These are phyloP conservation scores for Arthrobotrys musiformis DNA, from an alignment of 2,329 filamentous ascomycete species.

Conservation along the genomic window DNA sequence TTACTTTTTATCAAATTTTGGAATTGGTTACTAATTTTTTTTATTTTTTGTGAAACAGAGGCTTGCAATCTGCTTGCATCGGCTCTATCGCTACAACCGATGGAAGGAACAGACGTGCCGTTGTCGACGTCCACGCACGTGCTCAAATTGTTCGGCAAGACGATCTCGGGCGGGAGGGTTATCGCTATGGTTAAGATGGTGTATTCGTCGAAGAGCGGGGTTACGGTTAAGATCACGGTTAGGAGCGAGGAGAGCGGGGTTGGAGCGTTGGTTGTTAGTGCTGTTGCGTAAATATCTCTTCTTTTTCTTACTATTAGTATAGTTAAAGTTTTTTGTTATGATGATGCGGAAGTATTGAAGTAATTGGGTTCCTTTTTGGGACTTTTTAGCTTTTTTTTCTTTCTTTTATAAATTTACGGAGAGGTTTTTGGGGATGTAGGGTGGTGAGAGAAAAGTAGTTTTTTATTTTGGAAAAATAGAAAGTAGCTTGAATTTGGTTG, in stretches of 20 bases:
- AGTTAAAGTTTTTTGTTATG: too few relatives aligned
- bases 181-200: conserved; percentile 91
- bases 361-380: too few relatives aligned
- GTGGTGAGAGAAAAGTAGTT: too few relatives aligned
- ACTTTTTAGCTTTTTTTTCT: too few relatives aligned
- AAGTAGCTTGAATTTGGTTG: too few relatives aligned
- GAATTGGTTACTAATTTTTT: conserved; percentile 56
- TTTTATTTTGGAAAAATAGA: too few relatives aligned
- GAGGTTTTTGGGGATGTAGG: too few relatives aligned
- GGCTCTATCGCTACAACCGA: conserved; percentile 86
- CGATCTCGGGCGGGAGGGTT: conserved; percentile 86
- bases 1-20: conserved; percentile 14
- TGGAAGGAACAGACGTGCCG: conserved; percentile 92
- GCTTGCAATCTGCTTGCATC: conserved; percentile 91
- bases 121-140: conserved; percentile 90
- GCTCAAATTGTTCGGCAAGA: conserved; percentile 96
- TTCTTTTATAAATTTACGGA: too few relatives aligned
- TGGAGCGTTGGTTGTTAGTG: conserved; percentile 80
- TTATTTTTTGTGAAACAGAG: conserved; percentile 68
- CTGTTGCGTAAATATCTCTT: conserved; percentile 31
- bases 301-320: neutral
- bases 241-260: conserved; percentile 93
- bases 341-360: too few relatives aligned
- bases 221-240: conserved; percentile 94
- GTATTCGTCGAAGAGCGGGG: conserved; percentile 88